Base-by-base conservation (phyloP, 2,329 filamentous ascomycete species). In the Didymella pomorum region DNA sequence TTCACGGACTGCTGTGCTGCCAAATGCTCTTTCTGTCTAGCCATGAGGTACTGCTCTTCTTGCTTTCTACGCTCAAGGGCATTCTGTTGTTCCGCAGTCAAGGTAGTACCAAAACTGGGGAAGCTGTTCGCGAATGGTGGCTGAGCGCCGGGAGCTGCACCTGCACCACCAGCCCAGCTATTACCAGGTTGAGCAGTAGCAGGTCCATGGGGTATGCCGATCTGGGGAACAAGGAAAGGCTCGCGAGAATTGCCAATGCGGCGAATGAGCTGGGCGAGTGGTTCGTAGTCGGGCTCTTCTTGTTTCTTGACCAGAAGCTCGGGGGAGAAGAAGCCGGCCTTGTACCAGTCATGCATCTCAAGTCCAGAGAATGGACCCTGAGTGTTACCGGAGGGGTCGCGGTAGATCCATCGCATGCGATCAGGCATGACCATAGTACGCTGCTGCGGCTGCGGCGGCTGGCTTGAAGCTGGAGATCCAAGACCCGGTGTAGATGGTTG, bases 301-400 rank as follows among this genome's bases (percentile, higher is more conserved):
- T 94, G 83, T 75, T 97, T 97, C 81, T 96, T 97, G 29, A 99
- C 95, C 42, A 96, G 87, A 20, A 99, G 83, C 69, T 99, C 94
- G 0, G 94, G 89, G 0, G 92, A 96, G 79, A 99, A 99, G 80
- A 98, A 99, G 44, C 94, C 93, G 35, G 93, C 94, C 76, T 98
- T 98, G 80, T 98, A 99, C 95, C 95, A 99, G 70, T 99, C 96
- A 68, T 99, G 96, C 95, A 99, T 99, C 78, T 99, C 95, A 48
- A 99, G 81, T 1, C 95, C 95, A 37, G 93, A 97, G 79, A 95
- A 99, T 0, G 95, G 95, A 0, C 95, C 95, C 74, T 99, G 95
- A 6, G 92, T 89, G 62, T 92, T 90, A 21, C 93, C 93, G 73
- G 96, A 92, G 5, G 95, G 95, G 74, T 99, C 95, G 51, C 96